Conservation (phyloP, 108 stramenopile species). For the Fragilaria radians region DNA sequence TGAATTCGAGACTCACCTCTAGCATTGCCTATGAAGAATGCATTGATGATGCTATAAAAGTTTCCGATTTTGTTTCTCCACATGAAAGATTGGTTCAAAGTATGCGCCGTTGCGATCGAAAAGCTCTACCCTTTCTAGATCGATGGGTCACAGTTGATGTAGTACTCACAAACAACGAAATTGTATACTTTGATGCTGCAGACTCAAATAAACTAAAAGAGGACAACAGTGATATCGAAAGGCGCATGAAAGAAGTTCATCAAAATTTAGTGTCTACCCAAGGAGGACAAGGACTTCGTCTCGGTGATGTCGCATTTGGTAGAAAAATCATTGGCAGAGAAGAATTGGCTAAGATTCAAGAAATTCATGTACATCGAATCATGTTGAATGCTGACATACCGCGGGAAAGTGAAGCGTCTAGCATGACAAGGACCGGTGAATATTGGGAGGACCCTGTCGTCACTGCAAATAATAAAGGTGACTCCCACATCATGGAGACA, state of each 20-base stretch:
- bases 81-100: conserved; percentile 62
- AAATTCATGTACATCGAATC: conserved; percentile 50
- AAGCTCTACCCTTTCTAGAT: conserved; percentile 58
- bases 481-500: too few species aligned
- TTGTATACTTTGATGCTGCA: conserved; percentile 39
- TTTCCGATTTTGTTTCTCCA: conserved; percentile 43
- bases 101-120: conserved; percentile 78
- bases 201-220: too few species aligned
- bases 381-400: too few species aligned
- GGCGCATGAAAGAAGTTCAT: too few species aligned
- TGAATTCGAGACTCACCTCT: too few species aligned
- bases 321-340: conserved; percentile 65
- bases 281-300: conserved; percentile 67
- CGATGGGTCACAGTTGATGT: conserved; percentile 72
- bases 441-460: neutral
- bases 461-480: neutral
- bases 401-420: too few species aligned
- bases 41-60: too few species aligned
- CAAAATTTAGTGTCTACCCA: conserved; percentile 30
- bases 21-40: too few species aligned
- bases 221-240: conserved; percentile 3
- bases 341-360: conserved; percentile 43
- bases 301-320: conserved; percentile 60
- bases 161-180: conserved; percentile 70
- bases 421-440: conserved; percentile 1